Base-by-base conservation (phyloP, 495 filamentous ascomycete genomes). In the Darksidea phi region DNA sequence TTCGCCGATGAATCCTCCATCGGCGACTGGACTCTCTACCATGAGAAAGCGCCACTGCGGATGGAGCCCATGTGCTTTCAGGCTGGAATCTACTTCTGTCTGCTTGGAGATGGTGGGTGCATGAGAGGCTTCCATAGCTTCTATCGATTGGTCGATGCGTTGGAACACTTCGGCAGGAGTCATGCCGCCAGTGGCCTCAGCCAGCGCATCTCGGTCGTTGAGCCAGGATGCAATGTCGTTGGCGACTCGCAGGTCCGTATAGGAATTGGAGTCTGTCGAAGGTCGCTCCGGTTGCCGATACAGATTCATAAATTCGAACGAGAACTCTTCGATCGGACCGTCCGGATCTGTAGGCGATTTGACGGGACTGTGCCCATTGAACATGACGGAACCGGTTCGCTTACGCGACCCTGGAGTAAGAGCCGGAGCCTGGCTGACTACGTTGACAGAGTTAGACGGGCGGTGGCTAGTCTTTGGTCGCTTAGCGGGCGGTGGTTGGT, bases 381-480 rank as follows among this genome's bases (percentile, higher is more conserved):
- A 69, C 21, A 67, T 61, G 13, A 52, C 58, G 11, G 81, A 78
- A 32, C 65, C 75, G 6, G 77, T 76, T 18, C 82, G 82, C 69
- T 84, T 86, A n/a, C 80, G 80, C 23, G 75, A 68, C 20, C 56
- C 80, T 72, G n/a, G 75, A 24, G 64, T 67, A 41, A 74, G 66
- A 26, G 67, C 61, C 23, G 72, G 72, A 43, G 59, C 61, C 76
- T 59, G 82, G 81, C 53, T 86, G 47, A 77, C 63, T 41, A 64
- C 85, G 59, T 80, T 83, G 58, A 88, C 74, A 0, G 91, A 95
- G 41, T 82, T 81, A 6, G 82, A 88, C 4, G 85, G 69, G 41
- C 85, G 86, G 74, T 96, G 92, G 50, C 77, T 82, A 12, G 79
- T 88, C 70, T 95, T 96, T 0, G 86, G 66, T 66, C 87, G 89